These are phyloP conservation scores for Vickermania spadyakhi DNA, from an alignment of 208 protist species.

Conservation along the genomic window DNA sequence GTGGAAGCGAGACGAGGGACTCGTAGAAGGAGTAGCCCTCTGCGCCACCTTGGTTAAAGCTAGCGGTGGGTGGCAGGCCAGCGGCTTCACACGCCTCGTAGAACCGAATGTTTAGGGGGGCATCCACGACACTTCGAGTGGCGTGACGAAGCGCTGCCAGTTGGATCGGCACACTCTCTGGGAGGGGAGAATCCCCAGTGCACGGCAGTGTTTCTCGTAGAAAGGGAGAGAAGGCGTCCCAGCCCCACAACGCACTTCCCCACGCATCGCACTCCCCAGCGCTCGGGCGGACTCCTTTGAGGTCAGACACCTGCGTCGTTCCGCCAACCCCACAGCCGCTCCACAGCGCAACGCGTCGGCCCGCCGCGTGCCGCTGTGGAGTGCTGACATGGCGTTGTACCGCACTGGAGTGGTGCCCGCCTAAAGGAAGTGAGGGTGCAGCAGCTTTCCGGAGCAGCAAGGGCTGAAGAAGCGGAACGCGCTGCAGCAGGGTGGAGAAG, in stretches of 20 bases:
- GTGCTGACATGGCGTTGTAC: conserved; percentile 2
- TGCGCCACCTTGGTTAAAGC: conserved; percentile 40
- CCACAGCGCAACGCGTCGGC: conserved; percentile 26
- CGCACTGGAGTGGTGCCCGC: too few relatives aligned
- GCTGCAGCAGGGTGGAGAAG: conserved; percentile 10
- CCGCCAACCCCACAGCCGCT: conserved; percentile 48
- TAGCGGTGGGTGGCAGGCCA: conserved; percentile 23
- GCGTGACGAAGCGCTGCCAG: background rate
- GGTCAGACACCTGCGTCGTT: conserved; percentile 44
- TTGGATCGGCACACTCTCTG: background rate
- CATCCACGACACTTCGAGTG: background rate
- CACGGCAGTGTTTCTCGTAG: conserved; percentile 33
- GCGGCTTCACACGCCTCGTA: conserved; percentile 76
- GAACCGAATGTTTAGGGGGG: conserved; percentile 59
- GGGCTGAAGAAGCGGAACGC: conserved; percentile 43
- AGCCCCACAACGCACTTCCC: conserved; percentile 34
- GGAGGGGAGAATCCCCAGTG: conserved; percentile 22
- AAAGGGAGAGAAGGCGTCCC: conserved; percentile 29
- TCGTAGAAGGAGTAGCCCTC: conserved; percentile 56
- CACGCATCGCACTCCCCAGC: conserved; percentile 26
- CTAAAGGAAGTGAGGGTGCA: too few relatives aligned
- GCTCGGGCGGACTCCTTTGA: conserved; percentile 52
- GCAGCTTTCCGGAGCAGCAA: conserved; percentile 25
- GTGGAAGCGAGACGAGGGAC: conserved; percentile 30
- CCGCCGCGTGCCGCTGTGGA: conserved; percentile 27